A percentile compares a stretch with the other conserved stretches of the same genome.
Evolutionary conservation across 257 asterid species (phyloP).

Genomic region (Solanum peruvianum): DNA sequence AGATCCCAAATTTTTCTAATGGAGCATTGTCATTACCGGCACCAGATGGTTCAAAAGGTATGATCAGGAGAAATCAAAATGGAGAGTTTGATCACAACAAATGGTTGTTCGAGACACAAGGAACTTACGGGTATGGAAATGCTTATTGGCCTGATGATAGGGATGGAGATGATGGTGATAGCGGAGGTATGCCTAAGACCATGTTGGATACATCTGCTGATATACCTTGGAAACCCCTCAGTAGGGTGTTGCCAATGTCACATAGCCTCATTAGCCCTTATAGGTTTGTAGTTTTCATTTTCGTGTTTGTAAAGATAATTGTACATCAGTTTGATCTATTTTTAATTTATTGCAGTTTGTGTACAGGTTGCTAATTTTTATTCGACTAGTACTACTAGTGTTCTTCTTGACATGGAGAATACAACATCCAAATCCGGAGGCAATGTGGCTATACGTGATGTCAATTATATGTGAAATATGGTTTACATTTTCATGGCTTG

Average conservation of each 20-base stretch:
- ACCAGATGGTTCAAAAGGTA: slow-evolving; percentile 41
- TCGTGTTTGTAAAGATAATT: background rate
- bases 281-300: slow-evolving; percentile 15
- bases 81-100: slow-evolving; percentile 89
- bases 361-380: slow-evolving; percentile 17
- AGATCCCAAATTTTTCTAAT: slow-evolving; percentile 32
- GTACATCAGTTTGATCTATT: background rate
- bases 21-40: slow-evolving; percentile 57
- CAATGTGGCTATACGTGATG: slow-evolving; percentile 27
- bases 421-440: slow-evolving; percentile 19
- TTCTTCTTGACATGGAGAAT: slow-evolving; percentile 26
- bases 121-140: slow-evolving; percentile 75
- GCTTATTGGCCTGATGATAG: slow-evolving; percentile 80
- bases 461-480: slow-evolving; percentile 26
- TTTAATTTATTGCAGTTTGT: background rate
- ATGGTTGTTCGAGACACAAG: slow-evolving; percentile 78
- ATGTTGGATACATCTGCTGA: slow-evolving; percentile 49
- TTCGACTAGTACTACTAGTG: slow-evolving; percentile 13
- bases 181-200: slow-evolving; percentile 26
- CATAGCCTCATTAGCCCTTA: slow-evolving; percentile 66
- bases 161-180: slow-evolving; percentile 39
- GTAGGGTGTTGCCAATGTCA: slow-evolving; percentile 44
- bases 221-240: slow-evolving; percentile 83
- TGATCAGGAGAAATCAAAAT: slow-evolving; percentile 69
- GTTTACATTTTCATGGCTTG: slow-evolving; percentile 30